Conservation (phyloP, 1,284 basidiomycete species). For the Phenoliferia sp. region DNA sequence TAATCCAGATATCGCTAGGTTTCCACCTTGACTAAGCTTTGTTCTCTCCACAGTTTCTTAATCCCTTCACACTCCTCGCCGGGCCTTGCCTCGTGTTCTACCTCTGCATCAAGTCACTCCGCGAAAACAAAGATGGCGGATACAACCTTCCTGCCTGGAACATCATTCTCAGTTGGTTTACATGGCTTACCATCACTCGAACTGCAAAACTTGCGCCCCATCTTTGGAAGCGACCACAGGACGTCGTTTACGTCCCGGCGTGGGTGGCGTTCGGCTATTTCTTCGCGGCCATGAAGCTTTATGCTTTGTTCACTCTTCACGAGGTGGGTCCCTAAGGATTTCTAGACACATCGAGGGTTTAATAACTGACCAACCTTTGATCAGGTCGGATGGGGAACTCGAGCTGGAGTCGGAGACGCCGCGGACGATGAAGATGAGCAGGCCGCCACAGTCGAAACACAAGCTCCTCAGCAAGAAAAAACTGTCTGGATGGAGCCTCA, state of each 20-base stretch:
- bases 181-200: slow-evolving; percentile 58
- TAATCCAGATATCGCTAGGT: too few species aligned
- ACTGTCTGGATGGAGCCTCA: background rate
- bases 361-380: slow-evolving; percentile 51
- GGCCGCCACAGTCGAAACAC: background rate
- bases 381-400: slow-evolving; percentile 66
- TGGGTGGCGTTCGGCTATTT: slow-evolving; percentile 86
- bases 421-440: background rate
- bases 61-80: slow-evolving; percentile 77
- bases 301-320: slow-evolving; percentile 74
- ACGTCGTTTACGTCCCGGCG: slow-evolving; percentile 84
- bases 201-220: slow-evolving; percentile 83
- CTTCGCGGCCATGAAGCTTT: slow-evolving; percentile 81
- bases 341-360: background rate
- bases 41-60: slow-evolving; percentile 63
- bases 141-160: slow-evolving; percentile 83
- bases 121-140: slow-evolving; percentile 56
- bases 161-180: slow-evolving; percentile 41
- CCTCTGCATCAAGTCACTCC: slow-evolving; percentile 42
- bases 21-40: background rate
- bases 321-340: slow-evolving; percentile 49
- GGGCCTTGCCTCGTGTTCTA: slow-evolving; percentile 72
- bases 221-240: slow-evolving; percentile 74
- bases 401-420: slow-evolving; percentile 66
- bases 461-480: background rate